phyloP scores from a whole-genome alignment of 441 rosid species.

The Omphalea diandra region DNA sequence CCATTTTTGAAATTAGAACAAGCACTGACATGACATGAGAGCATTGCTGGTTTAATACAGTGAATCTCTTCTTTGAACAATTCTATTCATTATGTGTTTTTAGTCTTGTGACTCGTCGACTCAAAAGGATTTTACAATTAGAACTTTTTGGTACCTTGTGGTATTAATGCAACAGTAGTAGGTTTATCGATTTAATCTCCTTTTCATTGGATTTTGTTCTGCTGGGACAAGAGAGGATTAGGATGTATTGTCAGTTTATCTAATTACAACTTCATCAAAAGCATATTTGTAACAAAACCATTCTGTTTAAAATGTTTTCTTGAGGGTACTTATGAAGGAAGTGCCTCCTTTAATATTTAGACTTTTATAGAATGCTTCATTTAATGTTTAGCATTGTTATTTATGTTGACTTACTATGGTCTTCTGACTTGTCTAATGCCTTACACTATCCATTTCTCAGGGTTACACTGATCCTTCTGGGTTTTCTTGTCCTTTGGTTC shows the following conservation, averaged over 20 bases:
- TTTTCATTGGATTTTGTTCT: not conserved
- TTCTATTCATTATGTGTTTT: not conserved
- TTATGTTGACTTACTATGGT: not conserved
- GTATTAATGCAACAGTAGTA: not conserved
- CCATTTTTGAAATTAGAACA: not conserved
- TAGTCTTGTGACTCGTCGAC: not conserved
- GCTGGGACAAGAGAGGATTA: not conserved
- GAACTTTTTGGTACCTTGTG: not conserved
- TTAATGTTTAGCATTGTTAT: not conserved
- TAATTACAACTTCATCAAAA: not conserved
- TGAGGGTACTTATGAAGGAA: not conserved
- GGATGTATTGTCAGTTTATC: not conserved
- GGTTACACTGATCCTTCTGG: slow-evolving; percentile 56
- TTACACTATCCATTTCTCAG: slow-evolving; percentile 35
- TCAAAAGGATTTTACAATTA: not conserved
- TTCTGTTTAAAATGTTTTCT: not conserved
- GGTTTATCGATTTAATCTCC: not conserved
- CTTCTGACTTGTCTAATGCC: not conserved
- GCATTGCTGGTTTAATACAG: not conserved
- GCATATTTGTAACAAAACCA: too few species aligned
- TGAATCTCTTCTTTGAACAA: not conserved
- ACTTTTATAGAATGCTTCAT: not conserved
- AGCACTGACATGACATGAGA: not conserved
- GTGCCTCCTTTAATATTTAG: not conserved
- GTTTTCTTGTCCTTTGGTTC: slow-evolving; percentile 90